Percentiles rank a stretch among this genome's conserved stretches.
Evolutionary conservation across 2,329 filamentous ascomycete genomes (phyloP).

Genomic region (Ascochyta lentis): DNA sequence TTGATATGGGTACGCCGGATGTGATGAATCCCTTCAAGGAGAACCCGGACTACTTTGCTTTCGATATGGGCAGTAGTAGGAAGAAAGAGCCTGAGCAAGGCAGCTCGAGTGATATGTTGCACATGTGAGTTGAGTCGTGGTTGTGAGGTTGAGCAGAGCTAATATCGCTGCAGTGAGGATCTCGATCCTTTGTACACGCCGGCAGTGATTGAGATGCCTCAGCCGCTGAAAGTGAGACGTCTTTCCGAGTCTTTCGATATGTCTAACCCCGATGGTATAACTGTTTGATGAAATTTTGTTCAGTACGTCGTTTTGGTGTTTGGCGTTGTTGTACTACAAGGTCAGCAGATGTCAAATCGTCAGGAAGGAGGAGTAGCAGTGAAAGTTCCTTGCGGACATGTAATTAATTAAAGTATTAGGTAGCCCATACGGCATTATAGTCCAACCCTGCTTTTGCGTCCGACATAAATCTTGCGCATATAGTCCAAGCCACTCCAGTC

Average conservation of each 20-base stretch:
- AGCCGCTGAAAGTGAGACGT: constrained; percentile 29
- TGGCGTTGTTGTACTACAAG: background rate
- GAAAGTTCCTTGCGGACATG: background rate
- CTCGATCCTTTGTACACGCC: constrained; percentile 40
- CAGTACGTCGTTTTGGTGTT: background rate
- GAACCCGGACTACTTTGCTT: constrained; percentile 39
- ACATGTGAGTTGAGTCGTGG: constrained; percentile 29
- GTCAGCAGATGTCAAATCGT: background rate
- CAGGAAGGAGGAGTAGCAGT: background rate
- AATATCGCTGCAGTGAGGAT: constrained; percentile 29
- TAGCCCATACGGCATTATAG: background rate
- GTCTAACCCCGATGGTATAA: constrained; percentile 12
- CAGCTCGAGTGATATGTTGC: constrained; percentile 30
- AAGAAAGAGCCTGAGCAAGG: constrained; percentile 19
- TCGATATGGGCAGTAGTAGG: constrained; percentile 28
- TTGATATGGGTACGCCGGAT: constrained; percentile 21
- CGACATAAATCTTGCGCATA: constrained; percentile 12
- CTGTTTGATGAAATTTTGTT: background rate
- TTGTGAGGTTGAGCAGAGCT: background rate
- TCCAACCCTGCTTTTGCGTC: constrained; percentile 10
- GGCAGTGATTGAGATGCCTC: constrained; percentile 25
- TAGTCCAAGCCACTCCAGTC: constrained; percentile 17
- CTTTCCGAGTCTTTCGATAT: constrained; percentile 32
- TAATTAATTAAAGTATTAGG: background rate
- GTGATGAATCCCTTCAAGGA: constrained; percentile 49